Conservation (phyloP, 177 flowering plant species). For the Tripterygium wilfordii region DNA sequence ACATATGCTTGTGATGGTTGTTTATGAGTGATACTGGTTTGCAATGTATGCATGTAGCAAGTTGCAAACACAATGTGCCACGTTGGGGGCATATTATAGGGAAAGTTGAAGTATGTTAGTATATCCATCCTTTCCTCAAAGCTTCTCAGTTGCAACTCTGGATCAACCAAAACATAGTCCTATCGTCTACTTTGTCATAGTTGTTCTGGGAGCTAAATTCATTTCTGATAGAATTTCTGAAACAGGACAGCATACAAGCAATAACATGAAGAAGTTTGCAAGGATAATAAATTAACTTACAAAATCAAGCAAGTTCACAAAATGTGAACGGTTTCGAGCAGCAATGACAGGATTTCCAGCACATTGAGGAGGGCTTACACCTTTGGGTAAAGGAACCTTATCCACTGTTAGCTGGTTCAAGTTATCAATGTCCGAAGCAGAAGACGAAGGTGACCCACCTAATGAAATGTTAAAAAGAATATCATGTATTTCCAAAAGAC, state of each 20-base stretch:
- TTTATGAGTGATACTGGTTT: no score
- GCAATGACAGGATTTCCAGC: constrained; percentile 66
- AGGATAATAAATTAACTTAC: constrained; percentile 46
- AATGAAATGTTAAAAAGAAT: constrained; percentile 1
- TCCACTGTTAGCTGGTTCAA: constrained; percentile 32
- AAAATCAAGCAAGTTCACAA: constrained; percentile 59
- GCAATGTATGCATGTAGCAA: no score
- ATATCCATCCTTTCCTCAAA: no score
- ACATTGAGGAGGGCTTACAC: constrained; percentile 52
- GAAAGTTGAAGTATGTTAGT: no score
- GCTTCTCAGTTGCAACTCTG: no score
- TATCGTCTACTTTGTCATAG: no score
- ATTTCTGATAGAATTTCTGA: not conserved
- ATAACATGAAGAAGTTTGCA: not conserved
- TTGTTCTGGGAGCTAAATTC: no score
- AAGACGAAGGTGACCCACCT: constrained; percentile 48
- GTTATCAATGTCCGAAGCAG: constrained; percentile 52
- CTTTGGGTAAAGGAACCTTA: constrained; percentile 40
- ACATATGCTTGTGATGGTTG: no score
- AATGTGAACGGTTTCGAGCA: constrained; percentile 55
- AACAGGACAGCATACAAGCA: not conserved
- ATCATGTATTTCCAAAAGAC: not conserved
- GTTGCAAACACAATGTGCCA: no score
- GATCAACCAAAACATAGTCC: no score
- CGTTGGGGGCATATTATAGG: no score